A percentile compares a stretch with the other conserved stretches of the same genome.
Conservation (phyloP, 1,284 basidiomycete genomes). For the Fomitopsis betulina region DNA sequence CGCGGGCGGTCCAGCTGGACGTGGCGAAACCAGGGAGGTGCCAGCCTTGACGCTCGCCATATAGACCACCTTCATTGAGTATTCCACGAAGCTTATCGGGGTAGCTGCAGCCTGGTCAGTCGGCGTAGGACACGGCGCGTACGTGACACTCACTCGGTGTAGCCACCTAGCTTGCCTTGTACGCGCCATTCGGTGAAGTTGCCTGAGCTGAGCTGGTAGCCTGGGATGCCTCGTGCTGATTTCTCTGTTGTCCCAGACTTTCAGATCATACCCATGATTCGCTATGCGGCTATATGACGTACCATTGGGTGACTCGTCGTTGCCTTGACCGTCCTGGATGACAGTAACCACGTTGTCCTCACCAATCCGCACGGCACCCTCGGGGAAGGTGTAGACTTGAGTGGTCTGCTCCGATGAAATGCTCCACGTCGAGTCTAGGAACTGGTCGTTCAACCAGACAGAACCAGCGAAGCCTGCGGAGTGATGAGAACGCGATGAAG, state of each 20-base stretch:
- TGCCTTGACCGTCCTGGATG: slow-evolving; percentile 79
- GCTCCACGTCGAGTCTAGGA: slow-evolving; percentile 67
- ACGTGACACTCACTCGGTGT: slow-evolving; percentile 47
- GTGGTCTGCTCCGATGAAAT: slow-evolving; percentile 58
- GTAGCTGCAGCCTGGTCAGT: slow-evolving; percentile 36
- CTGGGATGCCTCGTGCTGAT: slow-evolving; percentile 75
- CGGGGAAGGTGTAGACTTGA: slow-evolving; percentile 57
- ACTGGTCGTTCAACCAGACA: slow-evolving; percentile 74
- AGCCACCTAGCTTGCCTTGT: slow-evolving; percentile 78
- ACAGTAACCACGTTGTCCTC: slow-evolving; percentile 73
- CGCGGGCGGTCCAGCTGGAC: slow-evolving; percentile 51
- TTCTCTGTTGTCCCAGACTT: slow-evolving; percentile 34
- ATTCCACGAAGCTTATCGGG: slow-evolving; percentile 66
- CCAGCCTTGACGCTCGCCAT: slow-evolving; percentile 76
- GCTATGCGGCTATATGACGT: background rate
- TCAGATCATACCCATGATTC: background rate
- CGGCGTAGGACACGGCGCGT: background rate
- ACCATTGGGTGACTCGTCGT: slow-evolving; percentile 55
- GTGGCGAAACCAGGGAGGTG: slow-evolving; percentile 74
- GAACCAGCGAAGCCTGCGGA: slow-evolving; percentile 66
- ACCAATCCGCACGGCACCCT: slow-evolving; percentile 40
- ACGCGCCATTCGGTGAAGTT: slow-evolving; percentile 71
- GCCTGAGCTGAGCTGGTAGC: slow-evolving; percentile 59
- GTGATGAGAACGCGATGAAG: background rate
- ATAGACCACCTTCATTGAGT: slow-evolving; percentile 79